phyloP scores from a whole-genome alignment of 2,329 filamentous ascomycete species.

The Fusarium beomiforme region DNA sequence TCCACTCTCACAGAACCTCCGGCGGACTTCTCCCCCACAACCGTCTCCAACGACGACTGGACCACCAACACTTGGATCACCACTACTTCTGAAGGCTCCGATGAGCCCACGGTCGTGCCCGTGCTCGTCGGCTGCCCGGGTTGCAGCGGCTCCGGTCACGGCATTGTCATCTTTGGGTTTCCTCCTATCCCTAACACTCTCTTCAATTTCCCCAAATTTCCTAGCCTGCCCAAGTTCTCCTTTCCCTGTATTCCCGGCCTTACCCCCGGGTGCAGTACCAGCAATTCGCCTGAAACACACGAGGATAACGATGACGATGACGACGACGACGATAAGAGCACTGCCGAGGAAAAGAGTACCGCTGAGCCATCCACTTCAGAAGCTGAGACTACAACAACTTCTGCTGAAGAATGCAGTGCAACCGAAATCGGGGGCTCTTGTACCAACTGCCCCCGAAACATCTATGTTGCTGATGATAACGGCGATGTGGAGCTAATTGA shows the following conservation, averaged over 20 bases:
- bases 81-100: conserved; percentile 15
- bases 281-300: not conserved
- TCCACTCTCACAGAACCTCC: not conserved
- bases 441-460: not conserved
- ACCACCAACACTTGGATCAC: conserved; percentile 34
- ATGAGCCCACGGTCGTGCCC: conserved; percentile 21
- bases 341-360: not conserved
- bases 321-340: not conserved
- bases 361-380: not conserved
- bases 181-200: not conserved
- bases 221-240: conserved; percentile 5
- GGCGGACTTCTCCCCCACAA: not conserved
- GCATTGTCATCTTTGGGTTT: conserved; percentile 9
- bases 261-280: not conserved
- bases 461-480: not conserved
- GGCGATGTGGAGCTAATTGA: not conserved
- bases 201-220: not conserved
- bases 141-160: conserved; percentile 13
- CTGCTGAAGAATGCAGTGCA: not conserved
- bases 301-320: not conserved
- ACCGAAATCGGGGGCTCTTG: not conserved
- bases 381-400: not conserved
- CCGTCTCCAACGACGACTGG: not conserved
- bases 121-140: conserved; percentile 14
- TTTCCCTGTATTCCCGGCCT: conserved; percentile 22